Base-by-base conservation (phyloP, 2,329 filamentous ascomycete genomes). In the Cytospora mali region DNA sequence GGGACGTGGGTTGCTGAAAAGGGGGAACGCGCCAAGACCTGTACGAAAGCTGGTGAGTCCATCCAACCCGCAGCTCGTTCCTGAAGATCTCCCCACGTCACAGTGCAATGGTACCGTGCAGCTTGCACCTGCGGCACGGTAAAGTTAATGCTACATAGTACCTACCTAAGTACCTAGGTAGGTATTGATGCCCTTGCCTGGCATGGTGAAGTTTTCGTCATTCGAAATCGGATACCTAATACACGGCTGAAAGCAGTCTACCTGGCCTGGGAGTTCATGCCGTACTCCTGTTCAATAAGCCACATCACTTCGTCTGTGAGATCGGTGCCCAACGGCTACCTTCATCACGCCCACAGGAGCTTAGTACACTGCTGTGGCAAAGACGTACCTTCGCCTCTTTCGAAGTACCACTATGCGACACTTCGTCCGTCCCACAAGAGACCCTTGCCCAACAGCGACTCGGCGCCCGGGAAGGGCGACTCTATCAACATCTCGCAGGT, bases 11-110 rank as follows among this genome's bases (percentile, higher is more conserved):
- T 52, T 52, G 53, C 29, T 42, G 51, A 59, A 62, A 62, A 58
- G 51, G 62, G 58, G 62, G 61, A 23, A 28, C 55, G 33, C 50
- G 54, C 61, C 55, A 62, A 62, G 55, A 54, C 48, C 58, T 55
- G 52, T 31, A 58, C 51, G 50, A 49, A 53, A 62, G 59, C 53
- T 54, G 57, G 55, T 50, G 23, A 35, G 50, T 27, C 42, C n/a
- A 18, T 35, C 33, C 33, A 35, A 42, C 35, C 35, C 42, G 42
- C 42, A 23, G 42, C 42, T 46, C n/a, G 42, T 46, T 46, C 42
- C 42, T 46, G 42, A 46, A 46, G 42, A 46, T 46, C 42, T 29
- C 13, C 25, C 57, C 60, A 28, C 31, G 52, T 16, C 60, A 62
- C 60, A 57, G 63, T 65, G 61, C 53, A 55, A 60, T 53, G 14